Evolutionary conservation across 2,329 filamentous ascomycete species (phyloP), one percentile per base, ranked within the genome.

Genomic region (Fusarium temperatum): DNA sequence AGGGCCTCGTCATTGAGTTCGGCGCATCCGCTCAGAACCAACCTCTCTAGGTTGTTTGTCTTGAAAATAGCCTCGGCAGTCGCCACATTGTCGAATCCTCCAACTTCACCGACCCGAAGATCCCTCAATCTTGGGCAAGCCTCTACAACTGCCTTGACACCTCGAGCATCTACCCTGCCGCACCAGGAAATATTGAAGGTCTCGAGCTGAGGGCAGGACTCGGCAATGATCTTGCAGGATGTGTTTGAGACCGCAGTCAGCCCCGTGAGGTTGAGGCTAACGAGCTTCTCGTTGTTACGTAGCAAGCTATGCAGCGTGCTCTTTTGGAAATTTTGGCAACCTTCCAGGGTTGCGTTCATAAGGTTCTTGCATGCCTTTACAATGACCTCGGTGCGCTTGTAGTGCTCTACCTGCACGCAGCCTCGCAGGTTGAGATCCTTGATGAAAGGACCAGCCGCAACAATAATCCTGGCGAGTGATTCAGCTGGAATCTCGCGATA

Each of bases 141-240:
- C 68, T 92, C 86, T 2, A 98, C 85, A 5, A 99, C 88, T 58
- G 89, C 88, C 72, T 88, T 90, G 61, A 98, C 85, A 9, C 95
- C 95, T 18, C 89, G 86, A 14, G 94, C 92, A 78, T 96, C 92
- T 79, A 98, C 90, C 69, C 94, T 92, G 74, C 91, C 91, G 84
- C 96, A 99, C 94, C 96, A 98, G 1, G 95, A 97, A 26, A 98
- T 89, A 78, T 98, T 97, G 74, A 98, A 88, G 63, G 89, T 88
- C 81, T 97, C 92, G n/a, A 99, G 86, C 55, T 92, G 91, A 3
- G 92, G 91, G 77, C 96, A 98, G 44, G 92, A 92, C 60, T 92
- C 87, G 2, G 94, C 92, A 68, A 99, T 92, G 68, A 97, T 94
- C 78, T 92, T 94, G 89, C 97, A 95, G 1, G 94, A 93, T 28